A percentile compares a stretch with the other conserved stretches of the same genome.
Conservation (phyloP, 2,329 filamentous ascomycete genomes). For the Ophiostoma quercus region DNA sequence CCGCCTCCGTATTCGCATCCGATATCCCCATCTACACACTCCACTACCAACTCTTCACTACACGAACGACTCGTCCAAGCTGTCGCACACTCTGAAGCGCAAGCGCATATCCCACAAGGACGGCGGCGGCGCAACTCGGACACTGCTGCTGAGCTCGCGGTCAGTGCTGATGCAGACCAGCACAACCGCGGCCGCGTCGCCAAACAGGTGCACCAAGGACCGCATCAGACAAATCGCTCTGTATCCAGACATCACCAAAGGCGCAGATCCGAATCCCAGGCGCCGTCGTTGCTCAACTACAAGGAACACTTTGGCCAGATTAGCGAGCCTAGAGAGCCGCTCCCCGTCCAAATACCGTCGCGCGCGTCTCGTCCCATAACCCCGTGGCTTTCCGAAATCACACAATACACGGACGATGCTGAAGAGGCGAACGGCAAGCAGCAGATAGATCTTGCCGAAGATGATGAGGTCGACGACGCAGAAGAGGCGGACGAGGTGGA, state of each 20-base stretch:
- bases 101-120: slow-evolving; percentile 21
- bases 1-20: slow-evolving; percentile 13
- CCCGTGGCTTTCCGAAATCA: slow-evolving; percentile 25
- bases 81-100: slow-evolving; percentile 24
- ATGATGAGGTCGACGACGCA: not conserved
- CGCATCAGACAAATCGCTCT: slow-evolving; percentile 6
- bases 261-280: slow-evolving; percentile 26
- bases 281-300: slow-evolving; percentile 15
- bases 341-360: not conserved
- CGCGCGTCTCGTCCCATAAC: slow-evolving; percentile 21
- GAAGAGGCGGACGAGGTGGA: slow-evolving; percentile 6
- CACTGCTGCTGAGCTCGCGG: slow-evolving; percentile 24
- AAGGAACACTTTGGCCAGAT: slow-evolving; percentile 12
- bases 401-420: not conserved
- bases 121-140: slow-evolving; percentile 30
- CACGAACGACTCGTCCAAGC: slow-evolving; percentile 19
- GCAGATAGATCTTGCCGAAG: not conserved
- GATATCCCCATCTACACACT: slow-evolving; percentile 17
- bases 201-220: slow-evolving; percentile 14
- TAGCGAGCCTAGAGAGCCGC: slow-evolving; percentile 7
- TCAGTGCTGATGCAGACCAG: slow-evolving; percentile 1
- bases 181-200: slow-evolving; percentile 16
- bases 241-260: slow-evolving; percentile 8
- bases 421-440: slow-evolving; percentile 1
- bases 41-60: slow-evolving; percentile 17